Base-by-base conservation (phyloP, 805 yeast genomes). In the Sugiyamaella chiloensis region DNA sequence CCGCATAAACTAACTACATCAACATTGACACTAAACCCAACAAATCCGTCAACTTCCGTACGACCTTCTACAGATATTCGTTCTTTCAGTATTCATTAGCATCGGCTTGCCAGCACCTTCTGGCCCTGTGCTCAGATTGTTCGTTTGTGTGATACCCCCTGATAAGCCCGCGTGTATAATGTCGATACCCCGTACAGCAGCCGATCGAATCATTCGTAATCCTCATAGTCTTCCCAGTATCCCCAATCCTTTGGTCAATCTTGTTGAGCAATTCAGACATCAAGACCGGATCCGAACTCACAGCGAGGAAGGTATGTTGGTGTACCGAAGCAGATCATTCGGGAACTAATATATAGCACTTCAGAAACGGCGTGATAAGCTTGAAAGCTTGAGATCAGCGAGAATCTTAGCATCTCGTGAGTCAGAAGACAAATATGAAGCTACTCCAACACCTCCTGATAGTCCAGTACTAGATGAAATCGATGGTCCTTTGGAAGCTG, bases 161-260 rank as follows among this genome's bases (percentile, higher is more conserved):
- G n/a, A n/a, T n/a, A n/a, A n/a, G n/a, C n/a, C n/a, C n/a, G n/a
- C n/a, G n/a, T n/a, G n/a, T n/a, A n/a, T n/a, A 19, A 34, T 34
- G 42, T 51, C 47, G 9, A 58, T 58, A 16, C 61, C 61, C 8
- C 40, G 44, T 2, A 48, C 57, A 9, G 61, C 60, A 7, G 57
- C 57, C 26, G 59, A 56, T 42, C 46, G 61, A 16, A 51, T 58
- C 21, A 40, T 58, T 21, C 44, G 61, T 6, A 54, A 58, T 40
- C 61, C 61, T 2, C 61, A 58, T 44, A 29, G 48, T 14, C 44
- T 58, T 12, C 61, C 61, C 1, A 35, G 53, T 5, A 46, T 58
- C 21, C 61, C 61, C 2, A 23, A 44, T 9, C 40, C 48, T 6
- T 36, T 58, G 20, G 46, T 52, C 8, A 40, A 24, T 5, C 42